phyloP scores from a whole-genome alignment of 1,284 basidiomycete genomes.

The Cutaneotrichosporon sp. region DNA sequence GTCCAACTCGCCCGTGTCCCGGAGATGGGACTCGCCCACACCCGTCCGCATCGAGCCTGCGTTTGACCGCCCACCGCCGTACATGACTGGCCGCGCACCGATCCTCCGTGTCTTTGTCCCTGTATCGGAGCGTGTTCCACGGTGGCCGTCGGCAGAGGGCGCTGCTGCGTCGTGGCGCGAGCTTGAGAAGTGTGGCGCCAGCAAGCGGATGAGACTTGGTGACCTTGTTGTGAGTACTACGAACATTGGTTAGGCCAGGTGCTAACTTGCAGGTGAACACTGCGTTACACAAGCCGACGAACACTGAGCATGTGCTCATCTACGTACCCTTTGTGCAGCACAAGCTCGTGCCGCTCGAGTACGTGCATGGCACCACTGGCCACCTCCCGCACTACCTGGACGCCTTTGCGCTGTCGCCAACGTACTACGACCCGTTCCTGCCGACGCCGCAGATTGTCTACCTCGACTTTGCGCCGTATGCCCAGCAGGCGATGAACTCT shows the following conservation, averaged over 20 bases:
- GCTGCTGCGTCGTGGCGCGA: conserved; percentile 37
- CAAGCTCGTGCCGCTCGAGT: conserved; percentile 44
- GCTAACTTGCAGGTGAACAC: conserved; percentile 32
- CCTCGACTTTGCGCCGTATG: conserved; percentile 45
- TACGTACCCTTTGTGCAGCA: conserved; percentile 40
- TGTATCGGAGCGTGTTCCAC: conserved; percentile 30
- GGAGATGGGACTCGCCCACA: conserved; percentile 20
- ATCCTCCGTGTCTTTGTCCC: conserved; percentile 47
- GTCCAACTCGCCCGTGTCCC: conserved; percentile 19
- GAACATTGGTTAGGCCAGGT: conserved; percentile 5
- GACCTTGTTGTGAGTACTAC: conserved; percentile 41
- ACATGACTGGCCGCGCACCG: conserved; percentile 41
- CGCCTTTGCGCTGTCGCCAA: conserved; percentile 45
- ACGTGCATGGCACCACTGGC: conserved; percentile 30
- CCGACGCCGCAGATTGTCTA: conserved; percentile 43
- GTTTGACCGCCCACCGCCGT: conserved; percentile 45
- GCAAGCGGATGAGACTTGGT: conserved; percentile 39
- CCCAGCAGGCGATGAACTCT: conserved; percentile 28
- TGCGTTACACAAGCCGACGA: conserved; percentile 32
- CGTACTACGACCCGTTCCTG: conserved; percentile 47
- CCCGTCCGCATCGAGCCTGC: conserved; percentile 32
- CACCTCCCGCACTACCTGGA: conserved; percentile 45
- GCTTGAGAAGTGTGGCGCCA: conserved; percentile 46
- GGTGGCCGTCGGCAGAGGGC: conserved; percentile 47
- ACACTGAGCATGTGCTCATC: conserved; percentile 40